Percentiles rank a stretch among this genome's conserved stretches.
Conservation (phyloP, 2,329 filamentous ascomycete species). For the Penicillium sp. region DNA sequence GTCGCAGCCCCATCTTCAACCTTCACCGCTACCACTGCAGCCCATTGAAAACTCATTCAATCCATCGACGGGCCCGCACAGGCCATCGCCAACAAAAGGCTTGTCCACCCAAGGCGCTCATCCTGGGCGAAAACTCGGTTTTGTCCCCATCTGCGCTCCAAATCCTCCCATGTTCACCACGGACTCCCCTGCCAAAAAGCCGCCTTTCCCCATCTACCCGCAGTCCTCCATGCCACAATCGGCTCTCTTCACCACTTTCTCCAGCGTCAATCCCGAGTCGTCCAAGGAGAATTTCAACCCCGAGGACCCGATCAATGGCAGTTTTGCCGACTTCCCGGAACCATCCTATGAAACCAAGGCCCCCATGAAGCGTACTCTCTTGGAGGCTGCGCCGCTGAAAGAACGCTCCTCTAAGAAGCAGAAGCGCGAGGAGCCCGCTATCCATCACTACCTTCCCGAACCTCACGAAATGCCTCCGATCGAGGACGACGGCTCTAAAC, state of each 20-base stretch:
- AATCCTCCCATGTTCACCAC: conserved; percentile 41
- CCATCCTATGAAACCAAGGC: conserved; percentile 42
- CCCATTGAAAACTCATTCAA: conserved; percentile 49
- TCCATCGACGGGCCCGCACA: conserved; percentile 49
- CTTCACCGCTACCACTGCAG: conserved; percentile 48
- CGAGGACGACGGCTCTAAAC: conserved; percentile 81
- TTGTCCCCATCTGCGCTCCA: conserved; percentile 55
- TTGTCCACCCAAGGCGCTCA: conserved; percentile 50
- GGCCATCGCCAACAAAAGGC: conserved; percentile 65
- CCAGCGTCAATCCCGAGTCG: conserved; percentile 40
- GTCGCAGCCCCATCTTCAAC: conserved; percentile 43
- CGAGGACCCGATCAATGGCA: conserved; percentile 39
- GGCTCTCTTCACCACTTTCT: conserved; percentile 48
- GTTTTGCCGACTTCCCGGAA: conserved; percentile 45
- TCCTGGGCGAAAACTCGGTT: conserved; percentile 54
- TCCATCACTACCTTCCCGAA: conserved; percentile 57
- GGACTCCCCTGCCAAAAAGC: conserved; percentile 46
- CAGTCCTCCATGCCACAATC: conserved; percentile 38
- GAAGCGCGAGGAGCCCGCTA: conserved; percentile 52
- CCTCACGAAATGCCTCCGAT: conserved; percentile 75
- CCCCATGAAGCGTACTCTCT: conserved; percentile 54
- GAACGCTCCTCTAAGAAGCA: conserved; percentile 65
- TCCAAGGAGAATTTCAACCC: conserved; percentile 46
- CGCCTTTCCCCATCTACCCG: conserved; percentile 30
- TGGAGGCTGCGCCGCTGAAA: conserved; percentile 67